Conservation (phyloP, 139 green algal species). For the Asterochloris erici region DNA sequence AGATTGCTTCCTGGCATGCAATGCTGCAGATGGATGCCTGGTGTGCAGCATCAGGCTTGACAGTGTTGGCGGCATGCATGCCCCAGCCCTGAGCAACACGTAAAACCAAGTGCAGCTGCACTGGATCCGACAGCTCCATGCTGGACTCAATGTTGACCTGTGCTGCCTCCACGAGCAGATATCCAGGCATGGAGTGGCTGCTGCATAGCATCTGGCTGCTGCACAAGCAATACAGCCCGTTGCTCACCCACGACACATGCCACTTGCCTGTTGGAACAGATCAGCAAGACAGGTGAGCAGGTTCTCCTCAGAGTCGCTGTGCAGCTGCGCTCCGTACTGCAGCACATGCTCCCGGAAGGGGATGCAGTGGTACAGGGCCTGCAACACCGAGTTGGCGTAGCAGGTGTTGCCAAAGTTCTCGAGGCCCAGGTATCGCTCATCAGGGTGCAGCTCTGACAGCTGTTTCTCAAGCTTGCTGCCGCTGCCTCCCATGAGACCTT, state of each 20-base stretch:
- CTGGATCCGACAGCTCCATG: not conserved
- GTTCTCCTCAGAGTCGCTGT: slow-evolving; percentile 65
- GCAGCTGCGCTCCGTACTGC: slow-evolving; percentile 50
- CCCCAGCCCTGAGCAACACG: too few relatives aligned
- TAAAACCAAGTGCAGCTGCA: too few relatives aligned
- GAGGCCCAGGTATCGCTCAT: slow-evolving; percentile 91
- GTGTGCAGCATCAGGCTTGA: too few relatives aligned
- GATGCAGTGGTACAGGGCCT: slow-evolving; percentile 88
- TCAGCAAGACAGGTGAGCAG: slow-evolving; percentile 90
- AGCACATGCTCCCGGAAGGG: slow-evolving; percentile 83
- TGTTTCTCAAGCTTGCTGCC: slow-evolving; percentile 69
- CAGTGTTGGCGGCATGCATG: too few relatives aligned
- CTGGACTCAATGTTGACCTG: not conserved
- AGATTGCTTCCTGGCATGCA: too few relatives aligned
- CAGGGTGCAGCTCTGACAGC: slow-evolving; percentile 49
- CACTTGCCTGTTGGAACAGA: slow-evolving; percentile 74
- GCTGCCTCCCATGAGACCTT: slow-evolving; percentile 55
- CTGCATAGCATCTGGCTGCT: not conserved
- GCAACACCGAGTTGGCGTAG: slow-evolving; percentile 96
- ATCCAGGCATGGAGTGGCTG: not conserved
- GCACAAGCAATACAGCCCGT: not conserved
- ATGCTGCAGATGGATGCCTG: too few relatives aligned
- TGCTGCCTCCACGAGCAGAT: too few relatives aligned
- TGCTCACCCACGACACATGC: not conserved
- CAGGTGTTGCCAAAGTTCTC: slow-evolving; percentile 99